These are phyloP conservation scores for Malus hybrid DNA, from an alignment of 331 rosid genomes.

Conservation along the genomic window DNA sequence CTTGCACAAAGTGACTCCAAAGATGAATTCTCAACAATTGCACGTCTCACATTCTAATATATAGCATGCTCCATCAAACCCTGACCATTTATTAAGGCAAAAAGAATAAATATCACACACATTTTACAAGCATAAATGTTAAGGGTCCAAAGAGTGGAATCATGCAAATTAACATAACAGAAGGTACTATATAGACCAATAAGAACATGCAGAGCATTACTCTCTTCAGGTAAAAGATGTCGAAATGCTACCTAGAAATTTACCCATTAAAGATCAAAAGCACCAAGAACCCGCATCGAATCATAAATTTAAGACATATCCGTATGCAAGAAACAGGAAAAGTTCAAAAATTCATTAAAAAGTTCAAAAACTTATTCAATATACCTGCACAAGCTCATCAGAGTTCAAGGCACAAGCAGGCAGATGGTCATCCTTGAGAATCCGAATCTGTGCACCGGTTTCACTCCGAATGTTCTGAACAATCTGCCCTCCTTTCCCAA, in stretches of 20 bases:
- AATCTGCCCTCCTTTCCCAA: slow-evolving; percentile 93
- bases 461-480: slow-evolving; percentile 79
- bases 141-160: not conserved
- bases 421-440: slow-evolving; percentile 83
- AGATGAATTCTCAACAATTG: not conserved
- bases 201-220: not conserved
- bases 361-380: not conserved
- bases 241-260: not conserved
- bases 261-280: not conserved
- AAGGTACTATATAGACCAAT: not conserved
- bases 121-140: not conserved
- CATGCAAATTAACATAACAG: not conserved
- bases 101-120: not conserved
- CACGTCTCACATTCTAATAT: not conserved
- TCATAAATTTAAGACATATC: not conserved
- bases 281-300: not conserved
- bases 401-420: slow-evolving; percentile 78
- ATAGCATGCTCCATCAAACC: not conserved
- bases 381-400: slow-evolving; percentile 94
- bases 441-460: slow-evolving; percentile 87
- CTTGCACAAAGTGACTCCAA: not conserved
- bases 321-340: not conserved
- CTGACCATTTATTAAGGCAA: not conserved
- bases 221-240: not conserved
- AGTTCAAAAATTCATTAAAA: not conserved